A percentile compares a stretch with the other conserved stretches of the same genome.
phyloP scores from a whole-genome alignment of 2,329 filamentous ascomycete species.

The Botrytis sinoallii region DNA sequence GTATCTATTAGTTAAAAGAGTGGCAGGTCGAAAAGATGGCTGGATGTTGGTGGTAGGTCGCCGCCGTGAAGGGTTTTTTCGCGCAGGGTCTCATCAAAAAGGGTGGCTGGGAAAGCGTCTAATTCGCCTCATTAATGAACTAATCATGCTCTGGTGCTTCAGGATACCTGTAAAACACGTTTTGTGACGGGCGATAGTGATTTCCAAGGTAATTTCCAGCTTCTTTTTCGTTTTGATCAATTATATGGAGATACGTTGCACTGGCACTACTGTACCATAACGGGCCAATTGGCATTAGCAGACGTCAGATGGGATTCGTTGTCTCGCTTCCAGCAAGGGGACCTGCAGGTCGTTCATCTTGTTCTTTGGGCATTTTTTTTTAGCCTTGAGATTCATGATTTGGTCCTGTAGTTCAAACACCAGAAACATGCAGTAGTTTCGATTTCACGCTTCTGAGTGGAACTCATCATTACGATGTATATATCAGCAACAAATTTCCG shows the following conservation, averaged over 20 bases:
- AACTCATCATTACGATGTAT: neutral
- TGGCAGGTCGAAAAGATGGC: conserved; percentile 18
- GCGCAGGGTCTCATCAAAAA: conserved; percentile 8
- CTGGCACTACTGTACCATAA: neutral
- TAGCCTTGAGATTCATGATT: neutral
- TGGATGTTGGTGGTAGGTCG: conserved; percentile 15
- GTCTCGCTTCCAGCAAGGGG: conserved; percentile 9
- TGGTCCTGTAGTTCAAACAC: neutral
- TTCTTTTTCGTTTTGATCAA: conserved; percentile 18
- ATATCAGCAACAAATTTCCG: neutral
- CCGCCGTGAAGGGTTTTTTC: conserved; percentile 1
- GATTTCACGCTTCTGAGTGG: neutral
- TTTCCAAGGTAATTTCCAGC: conserved; percentile 2
- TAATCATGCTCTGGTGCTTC: neutral
- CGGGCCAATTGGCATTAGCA: conserved; percentile 11
- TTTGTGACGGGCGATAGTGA: neutral
- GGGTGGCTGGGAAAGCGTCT: conserved; percentile 16
- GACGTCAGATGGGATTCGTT: neutral
- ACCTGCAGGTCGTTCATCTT: conserved; percentile 2
- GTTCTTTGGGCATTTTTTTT: neutral
- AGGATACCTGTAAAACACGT: neutral
- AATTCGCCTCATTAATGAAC: conserved; percentile 2
- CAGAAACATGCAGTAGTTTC: neutral
- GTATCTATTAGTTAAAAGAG: conserved; percentile 11
- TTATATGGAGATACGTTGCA: conserved; percentile 10